Base-by-base conservation (phyloP, 192 early-diverging fungal genomes). In the Gryganskiella cystojenkinii region DNA sequence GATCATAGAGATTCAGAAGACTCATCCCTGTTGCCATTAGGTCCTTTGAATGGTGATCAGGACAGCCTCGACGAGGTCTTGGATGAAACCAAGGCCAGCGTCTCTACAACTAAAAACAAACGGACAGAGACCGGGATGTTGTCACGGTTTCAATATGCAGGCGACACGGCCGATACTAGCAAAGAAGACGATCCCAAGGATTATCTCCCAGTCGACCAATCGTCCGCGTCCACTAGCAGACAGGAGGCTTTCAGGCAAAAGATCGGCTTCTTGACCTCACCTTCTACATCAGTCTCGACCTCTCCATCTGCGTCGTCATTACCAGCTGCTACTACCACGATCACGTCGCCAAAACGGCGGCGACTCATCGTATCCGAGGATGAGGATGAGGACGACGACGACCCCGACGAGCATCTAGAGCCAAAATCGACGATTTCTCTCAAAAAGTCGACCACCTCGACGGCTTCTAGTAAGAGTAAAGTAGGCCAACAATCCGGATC, bases 401-500 rank as follows among this genome's bases (percentile, higher is more conserved):
- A n/a, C n/a, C 59, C 20, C 11, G 22, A 5, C 17, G 19, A 20
- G 49, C 42, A 22, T 14, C 61, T 5, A n/a, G n/a, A n/a, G n/a
- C n/a, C n/a, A n/a, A n/a, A n/a, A n/a, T n/a, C n/a, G n/a, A n/a
- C n/a, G n/a, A n/a, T n/a, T n/a, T n/a, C n/a, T n/a, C n/a, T n/a
- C n/a, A n/a, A n/a, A n/a, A n/a, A n/a, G 19, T 24, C 14, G 20
- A 13, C 27, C 13, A 61, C 58, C 24, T 25, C 58, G 17, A 44
- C 58, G 24, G 20, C 54, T 11, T 58, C 56, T 7, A 69, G 46
- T 49, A n/a, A n/a, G n/a, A n/a, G n/a, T n/a, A n/a, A n/a, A n/a
- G n/a, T n/a, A n/a, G n/a, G n/a, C n/a, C 62, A 57, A 37, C 46
- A 52, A 33, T 3, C 50, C 14, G 27, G 57, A 13, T 55, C 70